Base-by-base conservation (phyloP, 352 stramenopile genomes). In the Pseudoperonospora humuli region DNA sequence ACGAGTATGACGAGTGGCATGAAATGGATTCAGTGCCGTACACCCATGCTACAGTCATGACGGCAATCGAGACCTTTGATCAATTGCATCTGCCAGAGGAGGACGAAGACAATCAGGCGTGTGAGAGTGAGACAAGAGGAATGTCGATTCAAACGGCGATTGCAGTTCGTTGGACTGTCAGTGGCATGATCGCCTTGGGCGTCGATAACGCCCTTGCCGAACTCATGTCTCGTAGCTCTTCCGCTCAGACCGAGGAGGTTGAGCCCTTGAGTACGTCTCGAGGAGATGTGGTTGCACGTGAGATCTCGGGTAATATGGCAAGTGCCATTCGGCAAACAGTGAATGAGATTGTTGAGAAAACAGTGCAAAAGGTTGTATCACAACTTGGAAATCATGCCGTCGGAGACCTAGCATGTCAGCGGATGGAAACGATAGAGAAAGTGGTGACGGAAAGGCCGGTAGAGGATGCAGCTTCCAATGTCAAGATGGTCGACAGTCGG, bases 61-160 rank as follows among this genome's bases (percentile, higher is more conserved):
- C 28, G 9, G 48, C 41, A 7, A 54, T 64, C 17, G 48, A 64
- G 17, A 50, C 37, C 7, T 58, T 53, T 37, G 44, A 50, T 11
- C 40, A 50, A 15, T 20, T 47, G 0, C 19, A 40, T 37, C 38
- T 46, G 0, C 29, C 48, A 6, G n/a, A n/a, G n/a, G 33, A 45
- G 7, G 41, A 50, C 13, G 42, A 20, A 13, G 42, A 51, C 27
- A 47, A 46, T 23, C 39, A 54, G 43, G 11, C 25, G 1, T 32
- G 19, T 24, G 43, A 57, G 13, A 31, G 18, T 40, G 39, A 32
- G 4, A 14, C 15, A 3, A 50, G 31, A 3, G 49, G 43, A 2
- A 34, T 70, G 5, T 59, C 55, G 18, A 61, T 79, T 39, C 54
- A 62, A 45, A 75, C 68, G 62, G 61, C 56, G n/a, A 69, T 75